Conservation (phyloP, 2,329 filamentous ascomycete species). For the Lachnellula occidentalis region DNA sequence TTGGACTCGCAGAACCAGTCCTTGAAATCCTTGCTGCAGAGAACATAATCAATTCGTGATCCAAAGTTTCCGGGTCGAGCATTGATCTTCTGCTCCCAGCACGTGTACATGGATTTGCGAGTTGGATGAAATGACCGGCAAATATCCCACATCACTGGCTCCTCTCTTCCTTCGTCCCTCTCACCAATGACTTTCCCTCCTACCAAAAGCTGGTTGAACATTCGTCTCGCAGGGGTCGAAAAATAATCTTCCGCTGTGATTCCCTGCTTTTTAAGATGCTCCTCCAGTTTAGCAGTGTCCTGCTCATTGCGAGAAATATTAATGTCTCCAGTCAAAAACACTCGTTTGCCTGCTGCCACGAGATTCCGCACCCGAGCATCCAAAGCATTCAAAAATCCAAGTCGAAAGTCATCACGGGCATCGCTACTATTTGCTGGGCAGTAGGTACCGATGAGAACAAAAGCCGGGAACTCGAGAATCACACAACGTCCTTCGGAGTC, state of each 20-base stretch:
- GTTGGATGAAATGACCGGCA: constrained; percentile 74
- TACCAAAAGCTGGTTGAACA: constrained; percentile 82
- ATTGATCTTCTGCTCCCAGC: constrained; percentile 93
- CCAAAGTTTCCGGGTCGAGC: constrained; percentile 94
- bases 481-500: constrained; percentile 92
- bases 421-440: constrained; percentile 87
- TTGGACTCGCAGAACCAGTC: constrained; percentile 75
- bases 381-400: constrained; percentile 72
- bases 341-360: constrained; percentile 70
- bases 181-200: constrained; percentile 62
- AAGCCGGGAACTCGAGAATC: constrained; percentile 87
- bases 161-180: constrained; percentile 63
- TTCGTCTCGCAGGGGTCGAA: constrained; percentile 62
- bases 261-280: constrained; percentile 65
- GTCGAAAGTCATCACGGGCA: constrained; percentile 73
- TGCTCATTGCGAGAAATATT: constrained; percentile 64
- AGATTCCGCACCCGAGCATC: constrained; percentile 84
- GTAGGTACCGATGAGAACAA: constrained; percentile 90
- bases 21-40: constrained; percentile 75
- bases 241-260: constrained; percentile 68
- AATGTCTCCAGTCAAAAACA: constrained; percentile 81
- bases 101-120: constrained; percentile 90
- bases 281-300: constrained; percentile 70
- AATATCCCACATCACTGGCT: constrained; percentile 74
- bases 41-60: constrained; percentile 86